phyloP scores from a whole-genome alignment of 805 yeast genomes.

The Candida methanosorbosa region DNA sequence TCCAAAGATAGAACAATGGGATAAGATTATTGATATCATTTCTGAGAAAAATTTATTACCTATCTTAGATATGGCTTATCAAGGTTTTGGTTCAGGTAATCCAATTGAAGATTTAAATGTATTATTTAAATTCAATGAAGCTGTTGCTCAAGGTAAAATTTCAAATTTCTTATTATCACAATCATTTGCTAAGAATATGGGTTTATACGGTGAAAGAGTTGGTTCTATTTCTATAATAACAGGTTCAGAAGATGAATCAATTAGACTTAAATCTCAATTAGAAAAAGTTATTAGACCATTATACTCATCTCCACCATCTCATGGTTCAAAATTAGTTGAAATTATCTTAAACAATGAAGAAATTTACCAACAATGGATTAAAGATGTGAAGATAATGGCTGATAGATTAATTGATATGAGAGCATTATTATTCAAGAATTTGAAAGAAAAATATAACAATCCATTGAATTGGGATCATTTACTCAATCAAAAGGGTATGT shows the following conservation, averaged over 20 bases:
- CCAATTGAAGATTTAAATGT: conserved; percentile 57
- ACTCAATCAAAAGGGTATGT: conserved; percentile 91
- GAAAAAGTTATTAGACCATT: conserved; percentile 78
- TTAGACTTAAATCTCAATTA: conserved; percentile 53
- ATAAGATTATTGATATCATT: conserved; percentile 56
- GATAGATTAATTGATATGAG: conserved; percentile 73
- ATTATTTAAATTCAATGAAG: conserved; percentile 32
- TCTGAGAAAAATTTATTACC: conserved; percentile 58
- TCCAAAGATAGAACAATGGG: conserved; percentile 78
- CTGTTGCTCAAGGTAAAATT: conserved; percentile 37
- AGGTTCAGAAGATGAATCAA: conserved; percentile 42
- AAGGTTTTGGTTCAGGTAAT: conserved; percentile 87
- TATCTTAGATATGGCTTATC: conserved; percentile 89
- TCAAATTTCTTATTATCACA: conserved; percentile 64
- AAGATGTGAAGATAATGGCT: conserved; percentile 73
- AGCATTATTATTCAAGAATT: conserved; percentile 47
- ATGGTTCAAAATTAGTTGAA: conserved; percentile 87
- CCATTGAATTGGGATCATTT: conserved; percentile 78
- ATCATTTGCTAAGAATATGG: conserved; percentile 92
- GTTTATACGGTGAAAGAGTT: conserved; percentile 90
- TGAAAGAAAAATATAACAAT: conserved; percentile 42
- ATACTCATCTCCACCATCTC: conserved; percentile 90
- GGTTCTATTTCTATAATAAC: conserved; percentile 70
- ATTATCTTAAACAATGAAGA: conserved; percentile 54
- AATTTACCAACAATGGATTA: conserved; percentile 67